Percentiles rank a stretch among this genome's conserved stretches.
phyloP scores from a whole-genome alignment of 140 eudicot species.

The Artemisia princeps region DNA sequence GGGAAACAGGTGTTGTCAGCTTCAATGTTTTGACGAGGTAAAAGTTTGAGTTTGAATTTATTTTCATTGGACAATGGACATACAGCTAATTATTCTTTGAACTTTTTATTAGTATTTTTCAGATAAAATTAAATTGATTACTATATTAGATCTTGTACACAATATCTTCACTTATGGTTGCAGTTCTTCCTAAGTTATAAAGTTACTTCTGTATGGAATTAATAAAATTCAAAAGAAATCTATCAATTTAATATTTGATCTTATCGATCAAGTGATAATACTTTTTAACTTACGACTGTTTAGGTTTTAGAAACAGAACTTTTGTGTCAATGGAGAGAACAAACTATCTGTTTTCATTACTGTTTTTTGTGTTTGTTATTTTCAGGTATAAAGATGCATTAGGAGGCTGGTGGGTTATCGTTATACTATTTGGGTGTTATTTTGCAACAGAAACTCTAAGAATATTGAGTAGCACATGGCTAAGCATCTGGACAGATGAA shows the following conservation, averaged over 20 bases:
- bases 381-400: slow-evolving; percentile 81
- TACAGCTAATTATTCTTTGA: neutral
- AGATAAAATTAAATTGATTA: too few species aligned
- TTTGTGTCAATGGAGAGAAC: neutral
- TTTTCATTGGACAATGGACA: neutral
- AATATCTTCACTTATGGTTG: too few species aligned
- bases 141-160: too few species aligned
- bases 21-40: slow-evolving; percentile 72
- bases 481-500: slow-evolving; percentile 86
- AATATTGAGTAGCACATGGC: slow-evolving; percentile 88
- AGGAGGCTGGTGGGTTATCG: slow-evolving; percentile 87
- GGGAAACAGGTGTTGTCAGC: slow-evolving; percentile 88
- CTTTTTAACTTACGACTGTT: too few species aligned
- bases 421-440: slow-evolving; percentile 59
- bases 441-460: slow-evolving; percentile 66
- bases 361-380: slow-evolving; percentile 6
- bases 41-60: neutral
- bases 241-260: too few species aligned
- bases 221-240: too few species aligned
- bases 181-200: too few species aligned
- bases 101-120: neutral
- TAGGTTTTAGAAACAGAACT: too few species aligned
- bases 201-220: too few species aligned
- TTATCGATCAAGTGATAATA: too few species aligned
- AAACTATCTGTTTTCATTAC: neutral